These are phyloP conservation scores for Cinnamomum chago DNA, from an alignment of 164 flowering plant genomes.

Conservation along the genomic window DNA sequence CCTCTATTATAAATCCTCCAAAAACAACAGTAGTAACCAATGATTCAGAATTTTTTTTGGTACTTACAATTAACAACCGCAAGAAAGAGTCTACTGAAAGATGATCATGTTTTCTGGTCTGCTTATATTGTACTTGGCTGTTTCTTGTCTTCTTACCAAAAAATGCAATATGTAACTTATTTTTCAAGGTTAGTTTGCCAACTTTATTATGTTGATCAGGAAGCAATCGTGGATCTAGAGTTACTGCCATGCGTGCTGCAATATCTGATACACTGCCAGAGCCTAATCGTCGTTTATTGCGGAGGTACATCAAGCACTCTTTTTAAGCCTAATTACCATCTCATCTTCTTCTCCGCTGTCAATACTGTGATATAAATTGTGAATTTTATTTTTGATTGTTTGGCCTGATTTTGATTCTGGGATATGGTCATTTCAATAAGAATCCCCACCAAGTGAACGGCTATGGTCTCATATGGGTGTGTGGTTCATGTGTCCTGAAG, in stretches of 20 bases:
- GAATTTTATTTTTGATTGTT: neutral
- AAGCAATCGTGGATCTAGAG: constrained; percentile 59
- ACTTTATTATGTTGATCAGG: constrained; percentile 37
- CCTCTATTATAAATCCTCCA: no score
- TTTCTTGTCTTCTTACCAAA: neutral
- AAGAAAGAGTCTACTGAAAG: no score
- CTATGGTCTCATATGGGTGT: no score
- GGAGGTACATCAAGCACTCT: constrained; percentile 48
- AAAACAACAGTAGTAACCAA: no score
- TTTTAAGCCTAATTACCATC: neutral
- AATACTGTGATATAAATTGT: neutral
- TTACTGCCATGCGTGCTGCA: constrained; percentile 68
- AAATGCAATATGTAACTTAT: neutral
- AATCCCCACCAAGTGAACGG: no score
- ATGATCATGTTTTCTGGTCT: neutral
- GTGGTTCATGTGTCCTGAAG: no score
- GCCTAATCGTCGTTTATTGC: constrained; percentile 84
- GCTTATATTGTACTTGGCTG: neutral
- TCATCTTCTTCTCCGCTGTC: neutral
- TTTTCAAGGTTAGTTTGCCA: neutral
- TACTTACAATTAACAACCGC: no score
- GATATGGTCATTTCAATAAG: neutral
- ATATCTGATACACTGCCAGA: constrained; percentile 92
- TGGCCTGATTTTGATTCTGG: no score
- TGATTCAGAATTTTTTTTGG: no score